Base-by-base conservation (phyloP, 768 basidiomycete genomes). In the Leccinum disarticulatum region DNA sequence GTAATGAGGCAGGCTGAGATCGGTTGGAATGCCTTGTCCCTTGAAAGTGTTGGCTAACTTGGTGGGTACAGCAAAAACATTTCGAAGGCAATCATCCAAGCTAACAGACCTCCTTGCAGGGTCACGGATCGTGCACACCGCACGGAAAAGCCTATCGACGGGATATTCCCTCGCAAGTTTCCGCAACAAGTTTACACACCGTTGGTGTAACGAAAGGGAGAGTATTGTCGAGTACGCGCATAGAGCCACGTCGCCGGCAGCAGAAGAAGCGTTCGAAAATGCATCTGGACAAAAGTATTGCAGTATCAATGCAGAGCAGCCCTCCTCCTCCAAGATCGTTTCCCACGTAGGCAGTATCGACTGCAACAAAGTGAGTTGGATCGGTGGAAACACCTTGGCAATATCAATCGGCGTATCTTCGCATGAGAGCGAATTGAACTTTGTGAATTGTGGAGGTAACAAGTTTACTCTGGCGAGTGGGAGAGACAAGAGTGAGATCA, bases 61-160 rank as follows among this genome's bases (percentile, higher is more conserved):
- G n/a, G 78, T 77, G 35, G 95, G 93, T 8, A 95, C 73, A 15
- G 83, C 78, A 53, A 87, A 77, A 2, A 87, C 55, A 59, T 83
- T 81, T 33, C 83, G 83, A 25, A 95, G 83, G 63, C 81, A 85
- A 64, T 93, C 88, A 63, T 91, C 89, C 95, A 95, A 97, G 49
- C 68, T 66, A 22, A 81, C 65, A 33, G 70, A 74, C 43, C 69
- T 70, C 58, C 72, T 73, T 28, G 61, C 64, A 25, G 49, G 58
- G 22, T 63, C 59, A 48, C n/a, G 58, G 17, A 63, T 61, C 2
- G 73, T 61, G 66, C 81, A 85, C 17, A 87, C 67, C 11, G 81
- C 76, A n/a, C 70, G 65, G 69, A 88, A 83, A 33, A 94, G 71
- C 50, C 86, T 78, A 63, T 90, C 87, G 41, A 95, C 73, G 4